Evolutionary conservation across 78 protist species (phyloP).

Genomic region (Creolimax fragrantissima): DNA sequence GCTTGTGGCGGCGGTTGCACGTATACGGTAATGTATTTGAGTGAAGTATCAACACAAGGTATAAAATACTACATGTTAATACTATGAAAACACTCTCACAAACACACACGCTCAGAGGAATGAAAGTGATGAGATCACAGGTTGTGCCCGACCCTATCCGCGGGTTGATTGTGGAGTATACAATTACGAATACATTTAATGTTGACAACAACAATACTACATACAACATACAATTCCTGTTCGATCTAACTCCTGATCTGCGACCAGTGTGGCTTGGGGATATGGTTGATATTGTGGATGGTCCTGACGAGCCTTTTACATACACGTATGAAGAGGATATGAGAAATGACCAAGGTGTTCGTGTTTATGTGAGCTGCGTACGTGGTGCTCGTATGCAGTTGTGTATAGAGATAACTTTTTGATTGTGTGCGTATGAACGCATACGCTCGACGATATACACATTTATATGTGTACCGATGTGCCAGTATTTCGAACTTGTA

Average conservation of each 20-base stretch:
- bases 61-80: no score
- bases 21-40: no score
- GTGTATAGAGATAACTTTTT: no score
- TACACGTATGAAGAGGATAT: neutral
- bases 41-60: no score
- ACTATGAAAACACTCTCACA: no score
- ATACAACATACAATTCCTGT: neutral
- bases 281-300: neutral
- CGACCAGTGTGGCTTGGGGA: neutral
- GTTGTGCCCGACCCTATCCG: neutral
- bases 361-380: neutral
- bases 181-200: neutral
- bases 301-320: neutral
- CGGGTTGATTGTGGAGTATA: neutral
- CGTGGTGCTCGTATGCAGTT: no score
- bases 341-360: neutral
- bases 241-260: neutral
- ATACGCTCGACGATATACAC: neutral
- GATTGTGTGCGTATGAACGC: neutral
- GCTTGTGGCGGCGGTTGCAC: no score
- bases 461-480: neutral
- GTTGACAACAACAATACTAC: neutral
- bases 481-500: no score
- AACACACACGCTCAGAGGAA: no score
- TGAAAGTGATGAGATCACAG: neutral